These are phyloP conservation scores for Boletellus ananiceps DNA, from an alignment of 768 basidiomycete species.

Conservation along the genomic window DNA sequence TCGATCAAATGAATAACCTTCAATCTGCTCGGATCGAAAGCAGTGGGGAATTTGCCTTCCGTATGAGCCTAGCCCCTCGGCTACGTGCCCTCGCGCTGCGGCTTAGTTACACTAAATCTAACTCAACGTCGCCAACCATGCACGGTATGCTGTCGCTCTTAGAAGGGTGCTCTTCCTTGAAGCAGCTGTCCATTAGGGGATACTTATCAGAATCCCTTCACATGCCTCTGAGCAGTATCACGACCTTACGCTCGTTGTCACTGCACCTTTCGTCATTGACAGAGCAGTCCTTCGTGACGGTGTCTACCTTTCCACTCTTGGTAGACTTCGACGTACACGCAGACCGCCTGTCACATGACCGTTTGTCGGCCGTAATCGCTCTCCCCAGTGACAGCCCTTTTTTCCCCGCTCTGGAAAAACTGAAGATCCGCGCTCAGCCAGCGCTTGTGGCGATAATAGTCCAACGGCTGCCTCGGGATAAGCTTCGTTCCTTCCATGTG, in stretches of 20 bases:
- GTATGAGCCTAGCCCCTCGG: constrained; percentile 31
- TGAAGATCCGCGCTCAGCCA: constrained; percentile 39
- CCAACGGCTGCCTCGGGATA: constrained; percentile 28
- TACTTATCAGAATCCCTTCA: constrained; percentile 27
- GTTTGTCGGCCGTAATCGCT: constrained; percentile 8
- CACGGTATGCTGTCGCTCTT: constrained; percentile 22
- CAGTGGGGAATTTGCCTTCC: constrained; percentile 9
- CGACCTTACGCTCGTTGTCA: constrained; percentile 33
- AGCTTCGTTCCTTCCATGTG: constrained; percentile 35
- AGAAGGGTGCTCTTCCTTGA: constrained; percentile 27
- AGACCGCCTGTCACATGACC: constrained; percentile 31
- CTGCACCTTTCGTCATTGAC: constrained; percentile 40
- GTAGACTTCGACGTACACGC: constrained; percentile 43
- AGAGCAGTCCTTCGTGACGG: constrained; percentile 32
- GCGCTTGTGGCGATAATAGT: constrained; percentile 35
- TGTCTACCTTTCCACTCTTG: constrained; percentile 37
- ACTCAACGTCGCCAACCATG: constrained; percentile 22
- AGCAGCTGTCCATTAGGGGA: constrained; percentile 39
- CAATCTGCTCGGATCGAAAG: constrained; percentile 20
- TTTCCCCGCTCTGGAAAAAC: constrained; percentile 36
- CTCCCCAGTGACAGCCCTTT: constrained; percentile 3
- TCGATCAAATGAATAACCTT: constrained; percentile 11
- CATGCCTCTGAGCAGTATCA: constrained; percentile 30
- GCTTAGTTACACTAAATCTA: constrained; percentile 17
- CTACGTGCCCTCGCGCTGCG: constrained; percentile 38